phyloP scores from a whole-genome alignment of 1,284 basidiomycete genomes.

The Omphalotus olearius region DNA sequence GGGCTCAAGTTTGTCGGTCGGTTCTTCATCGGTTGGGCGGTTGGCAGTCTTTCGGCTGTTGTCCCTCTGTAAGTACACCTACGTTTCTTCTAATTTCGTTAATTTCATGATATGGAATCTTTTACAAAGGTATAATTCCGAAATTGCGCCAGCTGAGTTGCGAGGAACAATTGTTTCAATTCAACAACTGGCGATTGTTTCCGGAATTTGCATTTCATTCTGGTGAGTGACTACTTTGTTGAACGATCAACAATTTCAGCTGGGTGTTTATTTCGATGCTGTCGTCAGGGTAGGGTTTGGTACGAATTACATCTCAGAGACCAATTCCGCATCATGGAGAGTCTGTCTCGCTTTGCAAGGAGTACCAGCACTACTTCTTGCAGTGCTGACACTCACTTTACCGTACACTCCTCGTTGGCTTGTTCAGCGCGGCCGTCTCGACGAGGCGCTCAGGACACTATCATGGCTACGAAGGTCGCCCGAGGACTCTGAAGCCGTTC shows the following conservation, averaged over 20 bases:
- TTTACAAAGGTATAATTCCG: slow-evolving; percentile 19
- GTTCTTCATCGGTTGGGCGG: slow-evolving; percentile 23
- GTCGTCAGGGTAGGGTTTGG: slow-evolving; percentile 22
- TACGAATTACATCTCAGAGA: slow-evolving; percentile 26
- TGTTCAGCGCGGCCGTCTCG: slow-evolving; percentile 29
- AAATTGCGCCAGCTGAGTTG: slow-evolving; percentile 22
- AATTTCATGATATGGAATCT: background rate
- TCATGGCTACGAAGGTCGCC: slow-evolving; percentile 31
- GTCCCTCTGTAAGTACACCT: slow-evolving; percentile 20
- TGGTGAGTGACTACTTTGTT: slow-evolving; percentile 12
- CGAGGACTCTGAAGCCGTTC: slow-evolving; percentile 27
- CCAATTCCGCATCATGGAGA: slow-evolving; percentile 29
- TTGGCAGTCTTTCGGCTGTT: slow-evolving; percentile 21
- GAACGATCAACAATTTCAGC: background rate
- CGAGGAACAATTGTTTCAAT: slow-evolving; percentile 23
- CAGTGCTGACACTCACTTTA: slow-evolving; percentile 24
- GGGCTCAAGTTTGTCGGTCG: slow-evolving; percentile 19
- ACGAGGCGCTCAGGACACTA: slow-evolving; percentile 29
- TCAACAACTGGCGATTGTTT: slow-evolving; percentile 21
- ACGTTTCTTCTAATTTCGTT: background rate
- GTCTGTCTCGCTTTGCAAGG: slow-evolving; percentile 35
- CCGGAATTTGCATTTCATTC: slow-evolving; percentile 21
- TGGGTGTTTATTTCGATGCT: background rate
- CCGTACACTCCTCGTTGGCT: slow-evolving; percentile 39
- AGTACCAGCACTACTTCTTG: slow-evolving; percentile 28